These are phyloP conservation scores for Linnemannia schmuckeri DNA, from an alignment of 192 early-diverging fungal genomes.

Conservation along the genomic window DNA sequence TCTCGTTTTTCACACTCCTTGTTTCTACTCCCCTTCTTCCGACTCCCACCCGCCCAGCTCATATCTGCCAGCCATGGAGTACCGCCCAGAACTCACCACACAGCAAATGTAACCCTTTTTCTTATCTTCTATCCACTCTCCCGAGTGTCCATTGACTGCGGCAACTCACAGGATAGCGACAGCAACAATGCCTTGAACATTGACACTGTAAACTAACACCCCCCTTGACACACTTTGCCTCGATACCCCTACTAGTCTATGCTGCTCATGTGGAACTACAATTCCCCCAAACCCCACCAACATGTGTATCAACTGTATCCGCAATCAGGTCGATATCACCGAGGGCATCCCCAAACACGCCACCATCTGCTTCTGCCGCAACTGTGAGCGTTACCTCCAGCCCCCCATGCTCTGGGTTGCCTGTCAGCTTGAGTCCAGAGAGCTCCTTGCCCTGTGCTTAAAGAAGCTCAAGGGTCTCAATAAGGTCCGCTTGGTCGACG, in stretches of 20 bases:
- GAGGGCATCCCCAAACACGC: conserved; percentile 98
- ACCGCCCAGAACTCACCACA: conserved; percentile 65
- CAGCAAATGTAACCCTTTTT: conserved; percentile 63
- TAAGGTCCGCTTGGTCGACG: conserved; percentile 96
- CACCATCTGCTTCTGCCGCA: conserved; percentile 95
- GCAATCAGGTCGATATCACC: conserved; percentile 96
- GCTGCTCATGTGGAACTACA: conserved; percentile 93
- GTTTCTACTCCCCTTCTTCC: not conserved
- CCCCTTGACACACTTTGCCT: not conserved
- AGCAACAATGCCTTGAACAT: not conserved
- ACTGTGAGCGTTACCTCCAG: conserved; percentile 97
- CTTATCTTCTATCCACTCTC: not conserved
- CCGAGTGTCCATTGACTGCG: conserved; percentile 1
- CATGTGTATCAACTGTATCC: conserved; percentile 99
- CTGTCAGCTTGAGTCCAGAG: conserved; percentile 89
- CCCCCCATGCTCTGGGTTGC: conserved; percentile 93
- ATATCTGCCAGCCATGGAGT: conserved; percentile 59
- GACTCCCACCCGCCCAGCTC: not conserved
- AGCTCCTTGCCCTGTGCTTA: conserved; percentile 92
- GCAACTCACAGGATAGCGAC: not conserved
- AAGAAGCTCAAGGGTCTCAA: conserved; percentile 91
- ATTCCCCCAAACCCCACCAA: conserved; percentile 98
- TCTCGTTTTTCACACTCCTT: no score
- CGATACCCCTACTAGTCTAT: conserved; percentile 63
- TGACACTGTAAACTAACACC: not conserved